Percentiles rank a stretch among this genome's conserved stretches.
Evolutionary conservation across 106 monocot species (phyloP).

Genomic region (Posidonia australis): DNA sequence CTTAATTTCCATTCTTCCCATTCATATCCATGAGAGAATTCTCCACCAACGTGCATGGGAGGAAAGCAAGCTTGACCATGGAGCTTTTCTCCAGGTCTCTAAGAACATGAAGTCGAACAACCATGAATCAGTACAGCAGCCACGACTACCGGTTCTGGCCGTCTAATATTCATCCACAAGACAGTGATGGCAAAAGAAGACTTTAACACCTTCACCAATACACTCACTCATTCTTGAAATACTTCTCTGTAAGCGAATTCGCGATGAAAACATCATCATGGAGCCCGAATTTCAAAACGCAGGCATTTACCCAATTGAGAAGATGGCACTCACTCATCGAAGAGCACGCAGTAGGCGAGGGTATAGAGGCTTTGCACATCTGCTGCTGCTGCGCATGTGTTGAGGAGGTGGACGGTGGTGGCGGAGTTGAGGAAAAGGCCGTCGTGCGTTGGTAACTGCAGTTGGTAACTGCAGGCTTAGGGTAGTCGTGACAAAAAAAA

Average conservation of each 20-base stretch:
- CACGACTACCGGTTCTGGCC: constrained; percentile 9
- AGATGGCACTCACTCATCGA: background rate
- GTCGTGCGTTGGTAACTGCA: background rate
- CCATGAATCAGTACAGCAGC: constrained; percentile 17
- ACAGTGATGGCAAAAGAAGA: constrained; percentile 11
- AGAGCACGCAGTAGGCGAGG: constrained; percentile 15
- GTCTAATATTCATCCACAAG: background rate
- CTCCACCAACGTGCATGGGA: constrained; percentile 22
- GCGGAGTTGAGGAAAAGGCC: background rate
- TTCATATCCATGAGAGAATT: constrained; percentile 63
- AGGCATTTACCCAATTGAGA: constrained; percentile 25
- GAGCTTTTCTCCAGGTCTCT: constrained; percentile 13
- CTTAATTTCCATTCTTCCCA: constrained; percentile 27
- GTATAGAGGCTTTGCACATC: background rate
- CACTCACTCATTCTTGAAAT: constrained; percentile 31
- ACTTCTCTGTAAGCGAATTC: constrained; percentile 40
- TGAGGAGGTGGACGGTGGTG: background rate
- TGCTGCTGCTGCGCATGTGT: background rate
- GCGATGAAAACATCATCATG: constrained; percentile 20
- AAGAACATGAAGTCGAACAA: constrained; percentile 16
- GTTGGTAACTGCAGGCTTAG: no score
- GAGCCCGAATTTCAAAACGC: constrained; percentile 25
- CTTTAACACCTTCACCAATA: constrained; percentile 15
- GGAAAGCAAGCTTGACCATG: constrained; percentile 30
- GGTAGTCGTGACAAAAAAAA: no score